Conservation (phyloP, 225 moss, liverwort and hornwort species). For the Bryoerythrophyllum caledonicum region DNA sequence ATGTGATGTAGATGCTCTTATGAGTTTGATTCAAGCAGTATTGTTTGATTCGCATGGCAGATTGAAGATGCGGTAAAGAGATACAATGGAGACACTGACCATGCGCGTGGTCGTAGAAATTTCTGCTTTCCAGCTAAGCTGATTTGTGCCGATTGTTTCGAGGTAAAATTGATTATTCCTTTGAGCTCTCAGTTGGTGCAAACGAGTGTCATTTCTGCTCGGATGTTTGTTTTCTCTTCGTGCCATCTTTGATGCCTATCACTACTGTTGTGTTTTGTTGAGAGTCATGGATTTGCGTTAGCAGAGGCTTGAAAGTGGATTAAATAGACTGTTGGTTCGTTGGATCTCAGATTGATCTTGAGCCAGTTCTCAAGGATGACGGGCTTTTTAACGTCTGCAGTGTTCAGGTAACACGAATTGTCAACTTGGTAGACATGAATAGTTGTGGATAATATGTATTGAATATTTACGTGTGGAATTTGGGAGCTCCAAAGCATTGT, state of each 20-base stretch:
- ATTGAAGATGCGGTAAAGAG: slow-evolving; percentile 94
- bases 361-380: slow-evolving; percentile 73
- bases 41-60: slow-evolving; percentile 36
- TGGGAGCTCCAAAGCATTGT: background rate
- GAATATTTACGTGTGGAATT: background rate
- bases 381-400: slow-evolving; percentile 90
- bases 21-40: slow-evolving; percentile 16
- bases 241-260: slow-evolving; percentile 13
- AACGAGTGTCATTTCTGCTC: slow-evolving; percentile 7
- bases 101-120: slow-evolving; percentile 82
- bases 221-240: background rate
- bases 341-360: slow-evolving; percentile 60
- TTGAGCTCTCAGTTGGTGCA: slow-evolving; percentile 3
- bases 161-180: slow-evolving; percentile 39
- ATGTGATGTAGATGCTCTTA: slow-evolving; percentile 7
- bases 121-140: slow-evolving; percentile 92
- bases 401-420: slow-evolving; percentile 51
- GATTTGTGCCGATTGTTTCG: slow-evolving; percentile 93
- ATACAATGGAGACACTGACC: slow-evolving; percentile 96
- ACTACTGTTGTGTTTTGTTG: slow-evolving; percentile 6
- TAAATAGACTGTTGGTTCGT: slow-evolving; percentile 16
- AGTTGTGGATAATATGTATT: background rate
- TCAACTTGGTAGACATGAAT: slow-evolving; percentile 21
- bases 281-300: slow-evolving; percentile 6
- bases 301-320: slow-evolving; percentile 1